phyloP scores from a whole-genome alignment of 2,329 filamentous ascomycete genomes.

The Fusarium sp. region DNA sequence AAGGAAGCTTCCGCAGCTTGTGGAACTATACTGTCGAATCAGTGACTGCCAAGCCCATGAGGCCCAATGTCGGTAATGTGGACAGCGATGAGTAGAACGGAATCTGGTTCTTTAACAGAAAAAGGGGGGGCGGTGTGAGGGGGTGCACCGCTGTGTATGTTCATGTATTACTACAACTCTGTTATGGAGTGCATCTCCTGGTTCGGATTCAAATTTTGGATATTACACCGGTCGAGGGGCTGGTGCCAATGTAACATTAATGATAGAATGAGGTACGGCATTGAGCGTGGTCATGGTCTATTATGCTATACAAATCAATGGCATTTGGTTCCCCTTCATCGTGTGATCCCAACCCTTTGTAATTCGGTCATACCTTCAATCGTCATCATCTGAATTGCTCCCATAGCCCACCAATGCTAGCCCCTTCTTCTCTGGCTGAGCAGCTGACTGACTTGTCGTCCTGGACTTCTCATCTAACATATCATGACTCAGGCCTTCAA shows the following conservation, averaged over 20 bases:
- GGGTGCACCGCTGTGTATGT: conserved; percentile 12
- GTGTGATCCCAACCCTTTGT: not conserved
- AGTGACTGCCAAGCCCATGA: conserved; percentile 52
- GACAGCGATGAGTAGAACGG: conserved; percentile 47
- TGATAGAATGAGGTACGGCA: conserved; percentile 31
- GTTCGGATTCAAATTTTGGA: conserved; percentile 30
- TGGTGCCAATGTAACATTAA: conserved; percentile 17
- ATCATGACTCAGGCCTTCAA: conserved; percentile 14
- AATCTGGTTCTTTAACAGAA: not conserved
- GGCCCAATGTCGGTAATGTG: conserved; percentile 53
- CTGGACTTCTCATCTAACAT: conserved; percentile 16
- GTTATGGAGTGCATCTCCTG: conserved; percentile 9
- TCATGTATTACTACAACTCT: conserved; percentile 34
- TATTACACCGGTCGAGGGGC: conserved; percentile 30
- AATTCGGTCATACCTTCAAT: not conserved
- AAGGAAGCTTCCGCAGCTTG: conserved; percentile 64
- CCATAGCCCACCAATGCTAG: conserved; percentile 64
- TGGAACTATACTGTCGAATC: conserved; percentile 61
- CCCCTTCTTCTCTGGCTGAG: conserved; percentile 35
- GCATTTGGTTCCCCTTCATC: conserved; percentile 33
- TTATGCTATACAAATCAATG: conserved; percentile 27
- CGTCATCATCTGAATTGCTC: conserved; percentile 55
- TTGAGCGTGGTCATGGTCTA: conserved; percentile 13
- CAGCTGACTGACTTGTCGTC: not conserved
- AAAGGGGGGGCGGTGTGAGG: not conserved